A percentile compares a stretch with the other conserved stretches of the same genome.
These are phyloP conservation scores for Neofusicoccum ribis DNA, from an alignment of 2,329 filamentous ascomycete genomes.

Conservation along the genomic window DNA sequence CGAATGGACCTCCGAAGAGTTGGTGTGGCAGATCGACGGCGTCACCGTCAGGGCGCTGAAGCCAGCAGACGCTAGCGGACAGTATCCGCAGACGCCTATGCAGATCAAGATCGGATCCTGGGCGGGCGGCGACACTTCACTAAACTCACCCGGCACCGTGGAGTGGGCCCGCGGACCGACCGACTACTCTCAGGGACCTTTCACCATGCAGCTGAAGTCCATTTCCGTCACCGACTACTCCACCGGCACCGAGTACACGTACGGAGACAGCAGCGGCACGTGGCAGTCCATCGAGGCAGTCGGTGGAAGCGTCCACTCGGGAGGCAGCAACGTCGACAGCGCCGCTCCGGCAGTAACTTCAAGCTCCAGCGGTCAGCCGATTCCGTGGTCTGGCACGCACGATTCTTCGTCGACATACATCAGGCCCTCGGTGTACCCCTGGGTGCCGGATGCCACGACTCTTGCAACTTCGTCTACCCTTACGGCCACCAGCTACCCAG, in stretches of 20 bases:
- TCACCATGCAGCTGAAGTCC: constrained; percentile 78
- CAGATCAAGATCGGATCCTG: constrained; percentile 89
- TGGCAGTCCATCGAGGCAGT: constrained; percentile 81
- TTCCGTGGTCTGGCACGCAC: constrained; percentile 68
- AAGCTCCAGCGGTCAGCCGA: constrained; percentile 61
- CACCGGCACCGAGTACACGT: constrained; percentile 81
- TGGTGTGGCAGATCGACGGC: constrained; percentile 84
- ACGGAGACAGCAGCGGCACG: constrained; percentile 73
- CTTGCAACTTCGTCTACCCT: constrained; percentile 50
- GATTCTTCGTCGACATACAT: constrained; percentile 55
- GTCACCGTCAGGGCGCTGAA: constrained; percentile 74
- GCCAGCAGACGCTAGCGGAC: constrained; percentile 66
- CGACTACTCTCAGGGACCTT: constrained; percentile 81
- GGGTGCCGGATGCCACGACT: constrained; percentile 59
- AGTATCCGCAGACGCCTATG: constrained; percentile 96
- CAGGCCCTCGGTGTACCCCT: constrained; percentile 59
- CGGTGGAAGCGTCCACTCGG: constrained; percentile 72
- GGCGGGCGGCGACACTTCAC: constrained; percentile 84
- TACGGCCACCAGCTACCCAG: constrained; percentile 49
- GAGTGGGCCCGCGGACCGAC: constrained; percentile 85
- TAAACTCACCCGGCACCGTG: constrained; percentile 82
- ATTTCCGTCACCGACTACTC: constrained; percentile 87
- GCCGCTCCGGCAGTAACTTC: constrained; percentile 63
- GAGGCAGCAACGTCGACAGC: constrained; percentile 54
- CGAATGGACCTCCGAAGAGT: constrained; percentile 84